Evolutionary conservation across 768 basidiomycete genomes (phyloP), one percentile per base, ranked within the genome.

Genomic region (Coprinopsis cinerea): DNA sequence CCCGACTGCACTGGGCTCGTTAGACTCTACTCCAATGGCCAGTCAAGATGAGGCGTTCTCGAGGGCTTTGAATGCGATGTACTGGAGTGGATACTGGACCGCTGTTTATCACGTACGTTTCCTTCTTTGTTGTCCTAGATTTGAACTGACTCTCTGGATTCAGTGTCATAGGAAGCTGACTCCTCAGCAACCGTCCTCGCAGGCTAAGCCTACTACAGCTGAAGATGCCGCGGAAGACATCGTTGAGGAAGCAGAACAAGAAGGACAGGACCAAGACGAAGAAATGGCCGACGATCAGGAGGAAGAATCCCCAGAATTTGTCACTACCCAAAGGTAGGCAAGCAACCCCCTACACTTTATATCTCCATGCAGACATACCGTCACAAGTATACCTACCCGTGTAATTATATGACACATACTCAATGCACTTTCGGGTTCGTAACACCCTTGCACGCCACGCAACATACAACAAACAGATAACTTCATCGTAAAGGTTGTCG

Each of bases 81-180:
- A 91, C 62, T 91, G 89, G 88, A 73, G 75, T 20, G 89, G 88
- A 17, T 92, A 91, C 62, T 92, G 88, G 88, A 88, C 87, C 2
- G 88, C 88, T 1, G 75, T 89, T 41, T 91, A 90, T 59, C 83
- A 91, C 61, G 88, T 87, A 57, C 43, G 80, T 71, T 17, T 27
- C 10, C 51, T 13, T 47, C 14, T 44, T n/a, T 17, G 10, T 6
- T 18, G 24, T n/a, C 18, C n/a, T 41, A 9, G 15, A 32, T 40
- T 26, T 43, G 10, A 18, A 11, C 23, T 23, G 11, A 5, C 24
- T 5, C 4, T 26, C 41, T 30, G 25, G 26, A 39, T 55, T 6
- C 44, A 71, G 71, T 67, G 60, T 46, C 73, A 73, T 54, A 61
- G 67, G 24, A 58, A 58, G 50, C 48, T 61, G 7, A 44, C 60